Evolutionary conservation across 495 filamentous ascomycete genomes (phyloP).

Genomic region (Aspergillus carlsbadensis): DNA sequence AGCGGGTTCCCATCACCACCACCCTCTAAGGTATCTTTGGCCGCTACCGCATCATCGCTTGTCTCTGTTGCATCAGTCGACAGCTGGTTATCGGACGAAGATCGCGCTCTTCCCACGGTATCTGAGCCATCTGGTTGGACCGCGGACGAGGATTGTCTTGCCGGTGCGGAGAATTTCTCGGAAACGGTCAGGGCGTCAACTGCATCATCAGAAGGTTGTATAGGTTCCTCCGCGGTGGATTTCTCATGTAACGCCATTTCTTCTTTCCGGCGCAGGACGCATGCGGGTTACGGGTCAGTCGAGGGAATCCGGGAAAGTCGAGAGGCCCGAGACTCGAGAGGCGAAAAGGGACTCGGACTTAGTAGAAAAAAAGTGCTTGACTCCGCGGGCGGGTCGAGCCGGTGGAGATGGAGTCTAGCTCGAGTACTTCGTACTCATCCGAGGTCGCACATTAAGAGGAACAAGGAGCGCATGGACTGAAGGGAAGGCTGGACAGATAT

Average conservation of each 20-base stretch:
- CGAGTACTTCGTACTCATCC: not conserved
- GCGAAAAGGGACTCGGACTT: constrained; percentile 2
- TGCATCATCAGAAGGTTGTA: not conserved
- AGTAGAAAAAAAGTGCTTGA: not conserved
- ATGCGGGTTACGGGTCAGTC: not conserved
- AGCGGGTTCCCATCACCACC: constrained; percentile 23
- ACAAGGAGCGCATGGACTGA: not conserved
- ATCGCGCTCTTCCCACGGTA: not conserved
- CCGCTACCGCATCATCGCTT: constrained; percentile 15
- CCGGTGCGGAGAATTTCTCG: constrained; percentile 12
- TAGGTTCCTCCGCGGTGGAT: constrained; percentile 6
- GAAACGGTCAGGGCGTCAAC: not conserved
- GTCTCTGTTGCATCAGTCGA: not conserved
- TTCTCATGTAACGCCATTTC: constrained; percentile 12
- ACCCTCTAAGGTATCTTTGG: constrained; percentile 19
- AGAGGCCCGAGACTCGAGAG: not conserved
- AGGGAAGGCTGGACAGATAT: not conserved
- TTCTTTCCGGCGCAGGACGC: not conserved
- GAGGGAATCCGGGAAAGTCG: constrained; percentile 1
- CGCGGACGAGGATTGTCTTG: constrained; percentile 7
- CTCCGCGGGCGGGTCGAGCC: constrained; percentile 9
- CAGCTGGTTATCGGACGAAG: not conserved
- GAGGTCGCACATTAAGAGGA: not conserved
- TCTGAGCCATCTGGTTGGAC: constrained; percentile 6
- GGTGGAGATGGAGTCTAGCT: not conserved